Evolutionary conservation across 306 rosid genomes (phyloP), one percentile per base, ranked within the genome.

Genomic region (Inga laurina): DNA sequence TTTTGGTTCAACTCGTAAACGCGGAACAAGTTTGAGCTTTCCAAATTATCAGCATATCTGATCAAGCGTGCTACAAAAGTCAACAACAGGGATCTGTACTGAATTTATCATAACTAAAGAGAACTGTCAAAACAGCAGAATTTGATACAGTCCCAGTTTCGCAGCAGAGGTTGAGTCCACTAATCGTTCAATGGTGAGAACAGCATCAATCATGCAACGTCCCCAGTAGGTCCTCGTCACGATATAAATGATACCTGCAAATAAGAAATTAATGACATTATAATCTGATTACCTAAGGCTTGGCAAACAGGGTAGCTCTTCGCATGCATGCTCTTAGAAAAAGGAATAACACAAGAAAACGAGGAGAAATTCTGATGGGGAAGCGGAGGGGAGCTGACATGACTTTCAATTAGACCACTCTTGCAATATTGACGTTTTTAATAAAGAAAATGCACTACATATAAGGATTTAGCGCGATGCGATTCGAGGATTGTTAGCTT

Each of bases 191-290:
- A 14, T 15, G 43, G 56, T 11, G 75, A 78, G 44, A 66, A 41
- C 39, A 48, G 43, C 77, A 59, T 89, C 88, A 91, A 67, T 91
- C 90, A 81, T 89, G 91, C 71, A 91, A 82, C 1, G 87, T 89
- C 61, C 94, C 92, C 77, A 89, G 49, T 75, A 91, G 74, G 82
- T 90, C 89, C 1, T 90, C 93, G 22, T 90, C 91, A 27, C 88
- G 86, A 57, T 72, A 90, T 24, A 89, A 80, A 83, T 86, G 81
- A 35, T 84, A 90, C 89, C 93, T 90, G 72, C 86, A 83, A 82
- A 79, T 43, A 21, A 22, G 44, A 21, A 83, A 72, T 4, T 22
- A 51, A 67, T 5, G 0, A 16, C 37, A 87, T 19, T 34, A 79
- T 44, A 54, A 72, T 46, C 44, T 37, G 52, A 64, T 59, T 39